A percentile compares a stretch with the other conserved stretches of the same genome.
phyloP scores from a whole-genome alignment of 1,284 basidiomycete species.

The Microbotryum silenes-acaulis region DNA sequence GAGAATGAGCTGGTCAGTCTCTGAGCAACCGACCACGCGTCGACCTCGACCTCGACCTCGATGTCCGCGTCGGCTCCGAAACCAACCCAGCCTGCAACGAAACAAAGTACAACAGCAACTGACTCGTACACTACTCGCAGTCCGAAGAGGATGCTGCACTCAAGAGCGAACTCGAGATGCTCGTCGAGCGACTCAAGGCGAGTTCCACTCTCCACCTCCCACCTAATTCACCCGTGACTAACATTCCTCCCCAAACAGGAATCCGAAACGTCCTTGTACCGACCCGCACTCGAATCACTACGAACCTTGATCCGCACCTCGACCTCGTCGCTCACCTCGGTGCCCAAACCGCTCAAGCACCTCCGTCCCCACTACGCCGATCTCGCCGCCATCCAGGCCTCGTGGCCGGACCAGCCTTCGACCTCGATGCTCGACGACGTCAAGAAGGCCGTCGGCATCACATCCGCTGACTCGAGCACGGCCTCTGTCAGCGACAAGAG shows the following conservation, averaged over 20 bases:
- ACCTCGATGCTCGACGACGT: slow-evolving; percentile 60
- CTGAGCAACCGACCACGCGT: background rate
- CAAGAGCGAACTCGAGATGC: slow-evolving; percentile 93
- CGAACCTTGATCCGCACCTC: slow-evolving; percentile 91
- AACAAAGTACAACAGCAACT: background rate
- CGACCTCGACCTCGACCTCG: background rate
- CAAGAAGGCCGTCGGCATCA: slow-evolving; percentile 15
- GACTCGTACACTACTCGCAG: slow-evolving; percentile 14
- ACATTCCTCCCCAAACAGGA: slow-evolving; percentile 53
- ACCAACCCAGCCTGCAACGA: background rate
- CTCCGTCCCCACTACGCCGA: slow-evolving; percentile 89
- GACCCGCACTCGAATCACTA: slow-evolving; percentile 86
- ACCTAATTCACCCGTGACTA: background rate
- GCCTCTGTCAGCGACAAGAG: slow-evolving; percentile 50
- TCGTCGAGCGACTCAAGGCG: slow-evolving; percentile 87
- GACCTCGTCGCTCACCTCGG: slow-evolving; percentile 99
- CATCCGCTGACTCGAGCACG: background rate
- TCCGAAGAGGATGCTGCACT: slow-evolving; percentile 87
- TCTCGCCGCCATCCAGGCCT: slow-evolving; percentile 62
- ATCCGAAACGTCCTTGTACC: slow-evolving; percentile 72
- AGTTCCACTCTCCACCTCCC: slow-evolving; percentile 16
- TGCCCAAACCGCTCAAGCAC: slow-evolving; percentile 91
- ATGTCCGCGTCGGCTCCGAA: slow-evolving; percentile 1
- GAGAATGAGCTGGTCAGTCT: slow-evolving; percentile 26
- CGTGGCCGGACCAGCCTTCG: slow-evolving; percentile 56